Percentiles rank a stretch among this genome's conserved stretches.
Conservation (phyloP, 768 basidiomycete species). For the Dacryopinax spathularia region DNA sequence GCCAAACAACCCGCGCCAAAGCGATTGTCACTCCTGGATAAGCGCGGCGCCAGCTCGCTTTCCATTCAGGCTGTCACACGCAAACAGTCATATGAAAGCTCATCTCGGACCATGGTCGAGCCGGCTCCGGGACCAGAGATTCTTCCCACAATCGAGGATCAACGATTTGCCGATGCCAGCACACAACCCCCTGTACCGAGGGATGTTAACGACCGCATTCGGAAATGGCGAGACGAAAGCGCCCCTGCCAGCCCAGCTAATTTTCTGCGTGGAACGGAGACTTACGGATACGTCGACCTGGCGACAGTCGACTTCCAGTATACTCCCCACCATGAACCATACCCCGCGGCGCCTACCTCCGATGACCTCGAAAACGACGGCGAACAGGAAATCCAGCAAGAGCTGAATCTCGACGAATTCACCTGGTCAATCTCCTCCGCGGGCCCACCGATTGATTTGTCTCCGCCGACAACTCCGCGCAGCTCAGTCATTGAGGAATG, state of each 20-base stretch:
- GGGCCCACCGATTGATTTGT: constrained; percentile 40
- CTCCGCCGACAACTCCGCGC: constrained; percentile 26
- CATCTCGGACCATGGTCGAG: neutral
- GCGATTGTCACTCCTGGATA: neutral
- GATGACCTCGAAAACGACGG: constrained; percentile 10
- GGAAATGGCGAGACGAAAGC: constrained; percentile 52
- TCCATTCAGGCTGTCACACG: neutral
- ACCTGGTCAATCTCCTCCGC: constrained; percentile 54
- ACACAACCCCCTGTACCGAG: constrained; percentile 16
- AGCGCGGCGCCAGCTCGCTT: neutral
- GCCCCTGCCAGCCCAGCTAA: constrained; percentile 29
- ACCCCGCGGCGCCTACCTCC: neutral
- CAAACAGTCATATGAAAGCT: neutral
- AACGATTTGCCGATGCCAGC: constrained; percentile 2
- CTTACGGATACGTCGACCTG: neutral
- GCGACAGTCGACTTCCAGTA: neutral
- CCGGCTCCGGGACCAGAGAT: neutral
- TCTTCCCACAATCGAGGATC: constrained; percentile 1
- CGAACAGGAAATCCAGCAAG: constrained; percentile 25
- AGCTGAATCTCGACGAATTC: constrained; percentile 50
- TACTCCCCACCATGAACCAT: neutral
- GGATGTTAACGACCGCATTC: constrained; percentile 43
- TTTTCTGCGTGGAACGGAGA: constrained; percentile 19
- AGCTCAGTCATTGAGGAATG: constrained; percentile 35
- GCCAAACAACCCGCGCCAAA: neutral